Evolutionary conservation across 768 basidiomycete species (phyloP), one percentile per base, ranked within the genome.

Genomic region (Boletus insuetus): DNA sequence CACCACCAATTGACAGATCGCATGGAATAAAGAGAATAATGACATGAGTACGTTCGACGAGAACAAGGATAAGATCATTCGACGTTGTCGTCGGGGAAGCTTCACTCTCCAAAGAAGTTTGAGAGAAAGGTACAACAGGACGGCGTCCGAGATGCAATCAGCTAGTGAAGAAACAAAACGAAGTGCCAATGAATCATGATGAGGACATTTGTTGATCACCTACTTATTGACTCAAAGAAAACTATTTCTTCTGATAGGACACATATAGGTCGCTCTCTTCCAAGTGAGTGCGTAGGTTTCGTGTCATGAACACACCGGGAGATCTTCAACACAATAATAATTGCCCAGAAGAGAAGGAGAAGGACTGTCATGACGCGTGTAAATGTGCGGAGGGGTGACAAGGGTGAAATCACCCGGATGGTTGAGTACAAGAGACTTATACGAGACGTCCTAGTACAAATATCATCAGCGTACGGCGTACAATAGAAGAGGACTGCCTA

Each of bases 71-170:
- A 64, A 16, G 26, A 58, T 52, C 63, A 64, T 64, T 24, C 46
- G 46, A 38, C 49, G 63, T 22, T 58, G 59, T 48, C 54, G 26
- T 35, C 14, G 29, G 12, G 62, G 59, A 46, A 64, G 63, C 13
- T 41, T 55, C 26, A 64, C 34, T 17, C 40, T 40, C 63, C 63
- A 56, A 29, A 64, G 54, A 8, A 64, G 44, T 26, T 64, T 61
- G 31, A 64, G 29, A 0, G 59, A 44, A 4, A 64, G 29, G 4
- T 20, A 10, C 16, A 61, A 13, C 1, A 41, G 43, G 0, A 11
- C 11, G 5, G 31, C 22, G 19, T 61, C 62, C 6, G 50, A 24
- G 6, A 26, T 6, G 19, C 55, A 64, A 32, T 48, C 44, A 13
- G 22, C 62, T 63, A 26, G 22, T 11, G 24, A 29, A 29, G 29